Conservation (phyloP, 495 filamentous ascomycete genomes). For the Penicillium tannophilum region DNA sequence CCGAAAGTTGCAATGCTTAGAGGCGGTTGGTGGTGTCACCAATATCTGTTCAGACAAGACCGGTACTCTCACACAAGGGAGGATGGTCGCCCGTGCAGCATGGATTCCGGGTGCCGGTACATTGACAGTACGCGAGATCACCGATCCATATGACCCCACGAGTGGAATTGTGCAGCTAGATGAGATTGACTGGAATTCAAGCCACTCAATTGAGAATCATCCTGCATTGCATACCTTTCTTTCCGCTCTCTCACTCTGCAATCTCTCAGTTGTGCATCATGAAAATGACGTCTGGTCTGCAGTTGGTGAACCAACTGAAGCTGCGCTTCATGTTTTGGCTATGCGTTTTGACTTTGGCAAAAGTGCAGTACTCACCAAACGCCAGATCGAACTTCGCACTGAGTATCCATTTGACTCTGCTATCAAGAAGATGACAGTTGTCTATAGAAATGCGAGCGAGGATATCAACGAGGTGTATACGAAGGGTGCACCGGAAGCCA, state of each 20-base stretch:
- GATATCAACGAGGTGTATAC: conserved; percentile 58
- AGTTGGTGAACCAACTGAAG: conserved; percentile 81
- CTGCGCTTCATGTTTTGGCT: conserved; percentile 78
- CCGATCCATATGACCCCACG: conserved; percentile 61
- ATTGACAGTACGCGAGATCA: conserved; percentile 55
- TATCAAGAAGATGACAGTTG: conserved; percentile 83
- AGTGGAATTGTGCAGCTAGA: conserved; percentile 60
- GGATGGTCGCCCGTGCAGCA: conserved; percentile 76
- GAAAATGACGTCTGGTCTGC: conserved; percentile 61
- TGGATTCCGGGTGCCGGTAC: conserved; percentile 70
- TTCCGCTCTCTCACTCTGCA: conserved; percentile 73
- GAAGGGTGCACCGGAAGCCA: conserved; percentile 67
- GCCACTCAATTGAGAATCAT: conserved; percentile 22
- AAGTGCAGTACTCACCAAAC: conserved; percentile 50
- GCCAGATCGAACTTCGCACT: conserved; percentile 64
- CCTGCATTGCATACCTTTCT: conserved; percentile 63
- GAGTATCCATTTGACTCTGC: conserved; percentile 82
- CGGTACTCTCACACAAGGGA: conserved; percentile 75
- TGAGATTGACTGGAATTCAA: conserved; percentile 34
- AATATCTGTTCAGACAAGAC: conserved; percentile 92
- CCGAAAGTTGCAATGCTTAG: conserved; percentile 76
- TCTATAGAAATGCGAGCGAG: conserved; percentile 50
- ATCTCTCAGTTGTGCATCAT: conserved; percentile 69
- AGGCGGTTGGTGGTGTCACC: conserved; percentile 81
- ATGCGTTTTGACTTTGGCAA: conserved; percentile 67